Evolutionary conservation across 2,329 filamentous ascomycete species (phyloP).

Genomic region (Monosporascus sp.): DNA sequence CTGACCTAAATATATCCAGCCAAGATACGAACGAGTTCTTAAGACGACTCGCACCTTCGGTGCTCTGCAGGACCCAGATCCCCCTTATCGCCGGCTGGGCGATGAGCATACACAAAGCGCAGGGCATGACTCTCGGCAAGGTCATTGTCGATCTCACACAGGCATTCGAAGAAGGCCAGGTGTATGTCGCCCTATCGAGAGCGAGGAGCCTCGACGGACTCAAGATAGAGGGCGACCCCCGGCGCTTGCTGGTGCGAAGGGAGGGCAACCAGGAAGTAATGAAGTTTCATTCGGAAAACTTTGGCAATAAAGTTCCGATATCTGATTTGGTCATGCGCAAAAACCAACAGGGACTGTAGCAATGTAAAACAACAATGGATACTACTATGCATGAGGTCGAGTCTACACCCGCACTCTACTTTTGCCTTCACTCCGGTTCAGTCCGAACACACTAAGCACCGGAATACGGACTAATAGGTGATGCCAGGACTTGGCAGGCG

Average conservation of each 20-base stretch:
- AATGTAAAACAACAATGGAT: too few species aligned
- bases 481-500: too few species aligned
- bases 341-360: too few species aligned
- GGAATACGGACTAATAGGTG: too few species aligned
- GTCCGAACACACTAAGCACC: too few species aligned
- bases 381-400: too few species aligned
- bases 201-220: constrained; percentile 44
- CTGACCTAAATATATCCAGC: constrained; percentile 30
- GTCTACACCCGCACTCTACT: too few species aligned
- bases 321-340: too few species aligned
- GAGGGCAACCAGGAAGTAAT: constrained; percentile 19
- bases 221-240: constrained; percentile 21
- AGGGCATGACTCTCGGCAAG: constrained; percentile 54
- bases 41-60: too few species aligned
- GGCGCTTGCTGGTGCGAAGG: constrained; percentile 9
- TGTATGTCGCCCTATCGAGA: constrained; percentile 54
- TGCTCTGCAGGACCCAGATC: constrained; percentile 49
- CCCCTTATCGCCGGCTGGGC: constrained; percentile 54
- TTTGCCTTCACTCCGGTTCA: too few species aligned
- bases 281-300: constrained; percentile 19
- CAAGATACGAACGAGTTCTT: background rate
- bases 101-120: constrained; percentile 53
- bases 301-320: constrained; percentile 2
- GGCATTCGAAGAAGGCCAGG: constrained; percentile 49
- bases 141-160: constrained; percentile 45